Conservation (phyloP, 768 basidiomycete species). For the Macrocybe gigantea region DNA sequence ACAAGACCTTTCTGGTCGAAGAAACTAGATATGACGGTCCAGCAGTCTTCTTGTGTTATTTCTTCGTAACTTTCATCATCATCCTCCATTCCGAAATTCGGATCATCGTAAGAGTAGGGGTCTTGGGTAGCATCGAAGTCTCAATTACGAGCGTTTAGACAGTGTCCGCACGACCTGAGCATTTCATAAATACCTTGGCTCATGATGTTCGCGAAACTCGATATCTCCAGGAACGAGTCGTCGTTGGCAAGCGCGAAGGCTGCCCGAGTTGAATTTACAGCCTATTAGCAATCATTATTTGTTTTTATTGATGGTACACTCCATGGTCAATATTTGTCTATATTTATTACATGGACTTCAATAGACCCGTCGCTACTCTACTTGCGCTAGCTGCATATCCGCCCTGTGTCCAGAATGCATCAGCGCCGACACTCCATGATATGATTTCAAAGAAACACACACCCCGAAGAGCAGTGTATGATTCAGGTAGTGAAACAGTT, state of each 20-base stretch:
- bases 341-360: too few species aligned
- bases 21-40: slow-evolving; percentile 94
- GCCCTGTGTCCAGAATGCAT: slow-evolving; percentile 23
- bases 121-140: slow-evolving; percentile 46
- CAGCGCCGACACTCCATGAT: not conserved
- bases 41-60: slow-evolving; percentile 90
- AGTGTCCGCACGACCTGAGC: slow-evolving; percentile 16
- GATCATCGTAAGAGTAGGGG: slow-evolving; percentile 55
- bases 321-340: not conserved
- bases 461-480: slow-evolving; percentile 79
- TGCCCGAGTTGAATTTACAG: not conserved
- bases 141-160: slow-evolving; percentile 31
- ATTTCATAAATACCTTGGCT: slow-evolving; percentile 44
- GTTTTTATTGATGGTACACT: slow-evolving; percentile 18
- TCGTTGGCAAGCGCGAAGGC: not conserved
- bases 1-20: slow-evolving; percentile 98
- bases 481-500: slow-evolving; percentile 79
- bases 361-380: too few species aligned
- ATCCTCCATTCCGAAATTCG: slow-evolving; percentile 49
- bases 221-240: not conserved
- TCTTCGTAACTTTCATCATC: slow-evolving; percentile 59
- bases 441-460: slow-evolving; percentile 21
- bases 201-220: slow-evolving; percentile 20
- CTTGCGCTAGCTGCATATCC: slow-evolving; percentile 49
- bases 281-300: slow-evolving; percentile 25